Evolutionary conservation across 2,329 filamentous ascomycete species (phyloP), one percentile per base, ranked within the genome.

Genomic region (Phialophora chinensis): DNA sequence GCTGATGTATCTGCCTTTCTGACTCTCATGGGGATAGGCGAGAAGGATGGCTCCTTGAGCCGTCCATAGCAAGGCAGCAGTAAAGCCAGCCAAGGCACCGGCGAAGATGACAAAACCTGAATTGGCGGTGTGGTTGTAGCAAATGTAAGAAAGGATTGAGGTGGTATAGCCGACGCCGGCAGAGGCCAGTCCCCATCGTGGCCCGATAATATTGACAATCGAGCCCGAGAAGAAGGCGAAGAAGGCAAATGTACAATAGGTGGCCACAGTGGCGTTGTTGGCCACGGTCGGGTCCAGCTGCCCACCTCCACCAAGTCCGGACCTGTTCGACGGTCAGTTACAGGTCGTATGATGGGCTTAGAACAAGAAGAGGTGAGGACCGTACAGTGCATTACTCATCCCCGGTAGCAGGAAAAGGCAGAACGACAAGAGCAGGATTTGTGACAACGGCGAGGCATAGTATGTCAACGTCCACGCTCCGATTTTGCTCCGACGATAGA

Each of bases 1-100:
- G 67, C 91, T 91, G 77, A 97, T 96, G 78, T 93, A 97, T 66
- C 89, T 88, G 53, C 93, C 93, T 83, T 97, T 97, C 70, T 87
- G 86, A 38, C 87, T 79, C 79, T 97, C 93, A 23, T 86, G 83
- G 1, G 93, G 93, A 77, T 97, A 97, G 5, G 63, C 66, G 54
- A 60, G n/a, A 38, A 62, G 25, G 5, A 53, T 25, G 11, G 42
- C 52, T 23, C 29, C 20, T 35, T 27, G 14, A 49, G 62, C 35
- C 55, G 60, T 11, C 83, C 83, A 85, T 44, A 85, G 71, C 58
- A 83, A 75, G 68, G 80, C 82, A 27, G 81, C 83, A 68, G 81
- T 83, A 27, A 82, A 74, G 73, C 83, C 83, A 20, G 84, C 73
- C 20, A 84, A 70, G 3, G 81, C 82, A 54, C 83, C 83, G 4